A percentile compares a stretch with the other conserved stretches of the same genome.
Evolutionary conservation across 495 filamentous ascomycete species (phyloP).

Genomic region (Aspergillus ellipticus): DNA sequence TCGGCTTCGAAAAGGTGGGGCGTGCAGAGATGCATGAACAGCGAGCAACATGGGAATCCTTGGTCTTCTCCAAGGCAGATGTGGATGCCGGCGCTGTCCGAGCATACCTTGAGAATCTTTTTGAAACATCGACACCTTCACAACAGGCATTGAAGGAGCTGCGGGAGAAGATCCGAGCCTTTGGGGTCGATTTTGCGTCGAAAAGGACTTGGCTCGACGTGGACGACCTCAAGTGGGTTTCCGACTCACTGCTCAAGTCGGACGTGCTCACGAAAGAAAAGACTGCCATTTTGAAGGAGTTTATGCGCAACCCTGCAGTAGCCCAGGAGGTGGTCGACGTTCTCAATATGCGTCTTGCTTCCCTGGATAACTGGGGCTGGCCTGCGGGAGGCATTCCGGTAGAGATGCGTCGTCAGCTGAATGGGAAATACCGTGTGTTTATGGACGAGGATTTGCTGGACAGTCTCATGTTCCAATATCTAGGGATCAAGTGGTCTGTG

Average conservation of each 20-base stretch:
- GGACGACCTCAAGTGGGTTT: slow-evolving; percentile 45
- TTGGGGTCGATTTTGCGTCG: slow-evolving; percentile 38
- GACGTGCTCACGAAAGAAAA: slow-evolving; percentile 61
- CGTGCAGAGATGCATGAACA: slow-evolving; percentile 50
- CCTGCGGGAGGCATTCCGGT: slow-evolving; percentile 47
- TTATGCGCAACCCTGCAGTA: slow-evolving; percentile 53
- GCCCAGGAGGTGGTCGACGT: slow-evolving; percentile 61
- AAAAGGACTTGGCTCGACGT: slow-evolving; percentile 33
- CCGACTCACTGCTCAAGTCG: slow-evolving; percentile 49
- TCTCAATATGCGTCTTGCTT: slow-evolving; percentile 61
- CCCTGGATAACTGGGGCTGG: slow-evolving; percentile 61
- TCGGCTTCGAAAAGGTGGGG: slow-evolving; percentile 35
- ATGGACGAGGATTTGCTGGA: slow-evolving; percentile 69
- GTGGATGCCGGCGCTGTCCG: slow-evolving; percentile 44
- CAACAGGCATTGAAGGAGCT: slow-evolving; percentile 44
- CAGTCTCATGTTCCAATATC: slow-evolving; percentile 60
- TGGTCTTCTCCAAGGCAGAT: slow-evolving; percentile 50
- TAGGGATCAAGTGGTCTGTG: slow-evolving; percentile 59
- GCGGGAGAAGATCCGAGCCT: slow-evolving; percentile 37
- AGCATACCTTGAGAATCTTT: slow-evolving; percentile 51
- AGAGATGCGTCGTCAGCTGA: slow-evolving; percentile 60
- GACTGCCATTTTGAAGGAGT: slow-evolving; percentile 53
- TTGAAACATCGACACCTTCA: slow-evolving; percentile 35
- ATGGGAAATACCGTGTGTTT: slow-evolving; percentile 56
- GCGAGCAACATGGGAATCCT: slow-evolving; percentile 51